Conservation (phyloP, 1,284 basidiomycete genomes). For the Sporisorium graminicola region DNA sequence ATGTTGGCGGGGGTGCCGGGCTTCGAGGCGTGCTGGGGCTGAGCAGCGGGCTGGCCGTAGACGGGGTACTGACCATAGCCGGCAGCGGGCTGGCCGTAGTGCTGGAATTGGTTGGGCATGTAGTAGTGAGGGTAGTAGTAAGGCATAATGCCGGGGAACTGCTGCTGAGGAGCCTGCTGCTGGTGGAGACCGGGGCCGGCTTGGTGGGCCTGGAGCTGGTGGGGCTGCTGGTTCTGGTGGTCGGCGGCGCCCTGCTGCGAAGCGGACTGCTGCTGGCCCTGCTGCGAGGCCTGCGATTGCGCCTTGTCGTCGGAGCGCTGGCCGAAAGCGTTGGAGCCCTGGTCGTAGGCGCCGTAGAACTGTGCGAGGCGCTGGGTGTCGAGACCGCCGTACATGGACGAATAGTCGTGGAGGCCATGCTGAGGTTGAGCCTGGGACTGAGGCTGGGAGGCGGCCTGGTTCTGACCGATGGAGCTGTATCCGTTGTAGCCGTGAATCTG, state of each 20-base stretch:
- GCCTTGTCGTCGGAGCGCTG: slow-evolving; percentile 52
- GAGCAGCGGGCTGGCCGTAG: slow-evolving; percentile 61
- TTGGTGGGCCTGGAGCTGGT: slow-evolving; percentile 49
- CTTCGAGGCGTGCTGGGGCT: slow-evolving; percentile 64
- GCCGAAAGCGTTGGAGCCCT: slow-evolving; percentile 52
- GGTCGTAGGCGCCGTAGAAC: slow-evolving; percentile 65
- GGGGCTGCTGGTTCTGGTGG: slow-evolving; percentile 46
- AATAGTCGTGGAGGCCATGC: slow-evolving; percentile 54
- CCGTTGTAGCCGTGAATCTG: slow-evolving; percentile 57
- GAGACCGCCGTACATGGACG: slow-evolving; percentile 63
- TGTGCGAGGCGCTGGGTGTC: slow-evolving; percentile 63
- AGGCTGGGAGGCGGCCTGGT: slow-evolving; percentile 33
- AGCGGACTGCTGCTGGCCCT: slow-evolving; percentile 49
- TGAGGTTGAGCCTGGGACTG: slow-evolving; percentile 48
- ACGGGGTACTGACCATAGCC: slow-evolving; percentile 69
- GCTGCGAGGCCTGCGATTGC: slow-evolving; percentile 42
- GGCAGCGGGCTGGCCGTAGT: slow-evolving; percentile 66
- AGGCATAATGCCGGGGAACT: slow-evolving; percentile 68
- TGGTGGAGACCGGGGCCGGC: slow-evolving; percentile 52
- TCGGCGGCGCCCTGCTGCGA: slow-evolving; percentile 34
- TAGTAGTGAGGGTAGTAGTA: slow-evolving; percentile 70
- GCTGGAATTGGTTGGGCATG: slow-evolving; percentile 70
- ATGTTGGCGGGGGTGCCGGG: slow-evolving; percentile 62
- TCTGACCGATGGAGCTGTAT: slow-evolving; percentile 47
- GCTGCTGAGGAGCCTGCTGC: slow-evolving; percentile 63